phyloP scores from a whole-genome alignment of 2,329 filamentous ascomycete species.

The Cytospora paraplurivora region DNA sequence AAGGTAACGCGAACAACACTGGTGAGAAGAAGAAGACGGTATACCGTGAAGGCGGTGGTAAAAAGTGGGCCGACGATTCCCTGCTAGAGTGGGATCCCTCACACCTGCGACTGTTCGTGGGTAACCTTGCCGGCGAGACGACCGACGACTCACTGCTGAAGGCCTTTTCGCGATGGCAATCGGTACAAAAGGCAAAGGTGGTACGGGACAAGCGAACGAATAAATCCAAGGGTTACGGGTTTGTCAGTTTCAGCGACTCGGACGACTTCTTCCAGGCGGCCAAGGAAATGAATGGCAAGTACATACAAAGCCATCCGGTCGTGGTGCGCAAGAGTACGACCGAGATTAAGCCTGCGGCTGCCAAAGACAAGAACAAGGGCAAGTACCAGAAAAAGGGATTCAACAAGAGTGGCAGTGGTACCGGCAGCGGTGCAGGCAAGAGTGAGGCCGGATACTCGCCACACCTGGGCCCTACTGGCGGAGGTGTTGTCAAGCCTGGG shows the following conservation, averaged over 20 bases:
- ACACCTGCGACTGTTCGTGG: constrained; percentile 93
- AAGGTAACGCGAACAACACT: constrained; percentile 49
- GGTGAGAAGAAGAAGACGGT: constrained; percentile 81
- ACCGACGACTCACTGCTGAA: constrained; percentile 95
- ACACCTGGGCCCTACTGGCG: constrained; percentile 50
- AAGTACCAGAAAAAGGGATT: constrained; percentile 49
- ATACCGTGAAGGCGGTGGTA: constrained; percentile 82
- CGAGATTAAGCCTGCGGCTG: constrained; percentile 79
- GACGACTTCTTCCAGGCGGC: constrained; percentile 97
- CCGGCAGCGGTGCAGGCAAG: constrained; percentile 37
- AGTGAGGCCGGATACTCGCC: constrained; percentile 49
- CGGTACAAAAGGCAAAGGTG: constrained; percentile 89
- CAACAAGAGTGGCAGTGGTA: constrained; percentile 39
- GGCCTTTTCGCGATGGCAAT: constrained; percentile 85
- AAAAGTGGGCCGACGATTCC: constrained; percentile 86
- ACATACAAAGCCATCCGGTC: constrained; percentile 96
- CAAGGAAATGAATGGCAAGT: constrained; percentile 98
- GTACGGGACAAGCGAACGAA: constrained; percentile 94
- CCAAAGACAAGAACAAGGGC: constrained; percentile 57
- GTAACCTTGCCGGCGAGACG: constrained; percentile 94
- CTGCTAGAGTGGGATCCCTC: constrained; percentile 95
- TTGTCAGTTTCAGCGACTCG: constrained; percentile 92
- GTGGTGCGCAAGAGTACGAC: constrained; percentile 85
- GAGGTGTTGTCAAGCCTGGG: constrained; percentile 62
- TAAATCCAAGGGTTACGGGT: constrained; percentile 95